phyloP scores from a whole-genome alignment of 495 filamentous ascomycete genomes.

The Chaetomium tenue region DNA sequence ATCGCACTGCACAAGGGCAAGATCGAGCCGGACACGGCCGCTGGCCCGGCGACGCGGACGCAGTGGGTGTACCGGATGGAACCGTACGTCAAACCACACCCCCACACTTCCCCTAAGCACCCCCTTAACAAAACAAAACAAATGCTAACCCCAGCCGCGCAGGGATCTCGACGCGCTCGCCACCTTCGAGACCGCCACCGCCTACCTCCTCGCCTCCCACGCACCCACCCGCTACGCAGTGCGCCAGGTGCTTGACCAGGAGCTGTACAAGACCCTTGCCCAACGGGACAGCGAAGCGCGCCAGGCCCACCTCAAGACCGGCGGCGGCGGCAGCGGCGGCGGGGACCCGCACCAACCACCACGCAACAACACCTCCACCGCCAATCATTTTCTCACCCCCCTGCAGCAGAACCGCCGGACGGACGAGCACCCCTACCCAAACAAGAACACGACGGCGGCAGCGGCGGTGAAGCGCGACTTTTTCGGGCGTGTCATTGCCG shows the following conservation, averaged over 20 bases:
- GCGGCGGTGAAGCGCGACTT: conserved; percentile 76
- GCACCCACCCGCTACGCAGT: conserved; percentile 82
- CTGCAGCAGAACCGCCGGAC: too few relatives aligned
- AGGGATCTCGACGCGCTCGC: conserved; percentile 64
- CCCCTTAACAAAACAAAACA: background rate
- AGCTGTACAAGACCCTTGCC: conserved; percentile 67
- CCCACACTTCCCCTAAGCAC: background rate
- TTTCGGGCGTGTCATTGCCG: conserved; percentile 71
- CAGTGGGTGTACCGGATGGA: conserved; percentile 93
- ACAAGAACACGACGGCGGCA: conserved; percentile 46
- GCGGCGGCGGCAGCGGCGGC: conserved; percentile 40
- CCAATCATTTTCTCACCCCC: conserved; percentile 28
- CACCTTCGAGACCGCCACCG: conserved; percentile 57
- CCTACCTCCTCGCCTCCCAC: conserved; percentile 47
- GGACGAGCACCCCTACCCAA: conserved; percentile 16
- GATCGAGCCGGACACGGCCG: conserved; percentile 58
- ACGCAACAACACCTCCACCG: background rate
- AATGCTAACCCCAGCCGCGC: conserved; percentile 3
- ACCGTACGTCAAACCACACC: conserved; percentile 62
- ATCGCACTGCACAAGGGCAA: conserved; percentile 79
- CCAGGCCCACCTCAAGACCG: conserved; percentile 54
- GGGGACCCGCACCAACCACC: conserved; percentile 16
- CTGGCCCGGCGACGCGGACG: conserved; percentile 48
- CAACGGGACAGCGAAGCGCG: conserved; percentile 58
- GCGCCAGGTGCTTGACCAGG: conserved; percentile 86